Conservation (phyloP, 441 rosid genomes). For the Corymbia citriodora region DNA sequence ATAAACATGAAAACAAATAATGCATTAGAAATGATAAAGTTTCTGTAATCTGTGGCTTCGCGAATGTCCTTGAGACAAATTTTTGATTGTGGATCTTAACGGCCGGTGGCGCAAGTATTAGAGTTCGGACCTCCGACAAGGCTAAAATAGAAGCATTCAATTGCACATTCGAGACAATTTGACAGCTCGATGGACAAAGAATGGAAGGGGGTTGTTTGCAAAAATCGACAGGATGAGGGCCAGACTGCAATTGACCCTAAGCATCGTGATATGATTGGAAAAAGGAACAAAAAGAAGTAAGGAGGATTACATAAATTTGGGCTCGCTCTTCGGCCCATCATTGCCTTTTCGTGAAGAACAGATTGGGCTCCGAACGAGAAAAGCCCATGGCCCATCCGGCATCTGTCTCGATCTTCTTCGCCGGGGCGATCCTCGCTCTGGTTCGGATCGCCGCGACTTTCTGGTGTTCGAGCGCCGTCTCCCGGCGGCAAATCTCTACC, state of each 20-base stretch:
- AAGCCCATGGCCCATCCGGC: background rate
- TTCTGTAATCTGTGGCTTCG: background rate
- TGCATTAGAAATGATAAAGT: rapidly evolving
- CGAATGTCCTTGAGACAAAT: background rate
- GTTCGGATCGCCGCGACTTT: background rate
- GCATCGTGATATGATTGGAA: background rate
- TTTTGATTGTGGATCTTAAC: background rate
- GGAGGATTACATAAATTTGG: rapidly evolving
- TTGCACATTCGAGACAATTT: background rate
- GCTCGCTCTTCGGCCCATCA: background rate
- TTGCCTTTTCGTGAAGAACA: rapidly evolving
- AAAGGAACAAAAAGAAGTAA: background rate
- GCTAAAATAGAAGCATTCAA: background rate
- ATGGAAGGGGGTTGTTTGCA: background rate
- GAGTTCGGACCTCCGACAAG: background rate
- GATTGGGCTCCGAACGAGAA: background rate
- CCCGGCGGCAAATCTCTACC: background rate
- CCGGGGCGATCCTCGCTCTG: background rate
- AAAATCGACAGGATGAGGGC: background rate
- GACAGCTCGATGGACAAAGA: background rate
- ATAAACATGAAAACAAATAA: rapidly evolving
- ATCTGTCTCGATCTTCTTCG: background rate
- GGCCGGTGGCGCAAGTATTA: background rate
- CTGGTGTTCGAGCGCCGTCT: background rate
- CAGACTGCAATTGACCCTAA: background rate